These are phyloP conservation scores for Cryptococcus sp. DNA, from an alignment of 1,284 basidiomycete genomes.

Conservation along the genomic window DNA sequence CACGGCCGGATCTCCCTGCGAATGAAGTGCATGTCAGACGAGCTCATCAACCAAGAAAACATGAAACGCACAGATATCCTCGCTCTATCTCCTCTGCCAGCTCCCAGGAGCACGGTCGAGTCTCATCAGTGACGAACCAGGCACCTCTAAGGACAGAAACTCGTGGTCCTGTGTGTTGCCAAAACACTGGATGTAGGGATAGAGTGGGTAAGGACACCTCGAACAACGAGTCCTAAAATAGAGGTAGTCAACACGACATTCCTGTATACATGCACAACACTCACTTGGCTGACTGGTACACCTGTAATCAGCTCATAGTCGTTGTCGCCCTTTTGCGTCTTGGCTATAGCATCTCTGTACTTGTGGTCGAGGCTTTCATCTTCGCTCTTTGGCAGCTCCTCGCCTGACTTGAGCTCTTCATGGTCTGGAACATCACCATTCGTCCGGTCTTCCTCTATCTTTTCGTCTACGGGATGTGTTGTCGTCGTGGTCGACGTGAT, in stretches of 20 bases:
- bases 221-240: conserved; percentile 52
- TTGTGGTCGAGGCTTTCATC: conserved; percentile 22
- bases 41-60: neutral
- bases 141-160: conserved; percentile 57
- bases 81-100: conserved; percentile 58
- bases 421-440: conserved; percentile 9
- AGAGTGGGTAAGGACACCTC: conserved; percentile 47
- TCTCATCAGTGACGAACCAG: conserved; percentile 58
- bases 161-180: conserved; percentile 55
- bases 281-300: conserved; percentile 51
- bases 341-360: conserved; percentile 38
- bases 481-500: neutral
- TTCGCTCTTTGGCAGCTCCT: conserved; percentile 25
- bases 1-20: conserved; percentile 51
- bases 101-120: conserved; percentile 54
- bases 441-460: conserved; percentile 19
- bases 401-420: conserved; percentile 22
- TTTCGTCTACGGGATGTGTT: conserved; percentile 16
- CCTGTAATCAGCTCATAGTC: conserved; percentile 46
- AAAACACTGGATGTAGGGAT: conserved; percentile 58
- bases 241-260: neutral
- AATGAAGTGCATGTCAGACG: conserved; percentile 5
- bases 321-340: conserved; percentile 36
- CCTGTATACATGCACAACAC: conserved; percentile 8
- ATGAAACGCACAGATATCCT: conserved; percentile 49